A percentile compares a stretch with the other conserved stretches of the same genome.
phyloP scores from a whole-genome alignment of 2,329 filamentous ascomycete species.

The Penicillium sp. region DNA sequence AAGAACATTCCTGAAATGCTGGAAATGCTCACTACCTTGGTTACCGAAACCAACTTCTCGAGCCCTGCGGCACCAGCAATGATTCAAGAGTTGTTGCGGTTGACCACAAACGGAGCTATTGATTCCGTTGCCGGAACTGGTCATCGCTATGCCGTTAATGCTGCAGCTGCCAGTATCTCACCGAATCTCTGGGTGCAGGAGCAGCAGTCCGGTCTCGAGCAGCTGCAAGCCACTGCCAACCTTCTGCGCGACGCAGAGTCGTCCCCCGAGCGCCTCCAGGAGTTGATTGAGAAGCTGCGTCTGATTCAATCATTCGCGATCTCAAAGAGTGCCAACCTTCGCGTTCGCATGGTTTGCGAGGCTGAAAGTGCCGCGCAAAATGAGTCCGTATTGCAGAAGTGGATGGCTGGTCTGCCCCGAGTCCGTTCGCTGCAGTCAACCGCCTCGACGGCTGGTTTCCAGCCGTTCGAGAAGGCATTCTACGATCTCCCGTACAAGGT shows the following conservation, averaged over 20 bases:
- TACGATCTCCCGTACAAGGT: slow-evolving; percentile 97
- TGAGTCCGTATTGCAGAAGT: slow-evolving; percentile 67
- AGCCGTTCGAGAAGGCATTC: slow-evolving; percentile 67
- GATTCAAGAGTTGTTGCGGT: slow-evolving; percentile 82
- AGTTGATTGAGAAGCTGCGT: slow-evolving; percentile 81
- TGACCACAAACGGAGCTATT: slow-evolving; percentile 82
- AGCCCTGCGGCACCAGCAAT: slow-evolving; percentile 76
- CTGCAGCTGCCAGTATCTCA: slow-evolving; percentile 78
- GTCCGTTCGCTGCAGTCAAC: slow-evolving; percentile 38
- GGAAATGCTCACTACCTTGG: slow-evolving; percentile 74
- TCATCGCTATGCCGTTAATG: slow-evolving; percentile 81
- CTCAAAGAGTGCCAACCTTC: slow-evolving; percentile 65
- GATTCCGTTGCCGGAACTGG: slow-evolving; percentile 90
- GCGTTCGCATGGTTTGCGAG: slow-evolving; percentile 84
- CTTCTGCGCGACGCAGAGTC: slow-evolving; percentile 69
- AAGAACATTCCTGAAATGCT: slow-evolving; percentile 90
- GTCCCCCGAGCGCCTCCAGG: slow-evolving; percentile 67
- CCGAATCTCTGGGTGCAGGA: slow-evolving; percentile 72
- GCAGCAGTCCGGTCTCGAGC: slow-evolving; percentile 85
- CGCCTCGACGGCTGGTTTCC: slow-evolving; percentile 26
- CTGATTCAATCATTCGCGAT: slow-evolving; percentile 79
- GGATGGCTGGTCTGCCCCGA: slow-evolving; percentile 64
- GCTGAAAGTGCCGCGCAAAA: slow-evolving; percentile 70
- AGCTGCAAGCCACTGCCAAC: slow-evolving; percentile 79
- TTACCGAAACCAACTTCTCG: slow-evolving; percentile 88